Base-by-base conservation (phyloP, 306 rosid genomes). In the Fragaria iinumae region DNA sequence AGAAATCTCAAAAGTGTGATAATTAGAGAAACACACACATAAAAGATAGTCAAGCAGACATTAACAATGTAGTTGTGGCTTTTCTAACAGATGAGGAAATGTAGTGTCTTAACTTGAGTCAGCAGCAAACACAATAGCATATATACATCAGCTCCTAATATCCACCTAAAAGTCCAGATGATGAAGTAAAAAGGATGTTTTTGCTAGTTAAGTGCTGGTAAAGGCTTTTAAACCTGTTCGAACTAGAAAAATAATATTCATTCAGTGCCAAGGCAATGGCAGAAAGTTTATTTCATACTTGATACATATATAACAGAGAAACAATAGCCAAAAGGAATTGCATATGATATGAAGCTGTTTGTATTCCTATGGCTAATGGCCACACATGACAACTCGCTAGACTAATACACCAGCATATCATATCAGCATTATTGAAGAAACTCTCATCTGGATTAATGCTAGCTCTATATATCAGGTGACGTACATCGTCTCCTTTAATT, bases 271-370 rank as follows among this genome's bases (percentile, higher is more conserved):
- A 76, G 14, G 56, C 34, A 55, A 25, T 56, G 66, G 21, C 74
- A 57, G 45, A 73, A 73, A 36, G 48, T 34, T 67, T 72, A 69
- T 76, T 82, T 84, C 77, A 82, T 76, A 77, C 67, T 81, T 67
- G 25, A 43, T 41, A 25, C 34, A 74, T 11, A 43, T 76, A 69
- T 36, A 50, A 59, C 34, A 64, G 52, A 74, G 32, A 45, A 53
- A 57, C 78, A n/a, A n/a, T 32, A 73, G 74, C 75, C 66, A 59
- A 25, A 43, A 72, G 56, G 68, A 78, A 59, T 3, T 65, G 81
- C 41, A 80, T 79, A 41, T 41, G 77, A 39, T 56, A 41, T 23
- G 41, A 73, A 21, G 76, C 3, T 43, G 29, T 16, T 32, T 48
- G 64, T 34, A 34, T 52, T 52, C 20, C 64, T 21, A 38, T 23